These are phyloP conservation scores for Alternaria sp. DNA, from an alignment of 2,329 filamentous ascomycete genomes.

Conservation along the genomic window DNA sequence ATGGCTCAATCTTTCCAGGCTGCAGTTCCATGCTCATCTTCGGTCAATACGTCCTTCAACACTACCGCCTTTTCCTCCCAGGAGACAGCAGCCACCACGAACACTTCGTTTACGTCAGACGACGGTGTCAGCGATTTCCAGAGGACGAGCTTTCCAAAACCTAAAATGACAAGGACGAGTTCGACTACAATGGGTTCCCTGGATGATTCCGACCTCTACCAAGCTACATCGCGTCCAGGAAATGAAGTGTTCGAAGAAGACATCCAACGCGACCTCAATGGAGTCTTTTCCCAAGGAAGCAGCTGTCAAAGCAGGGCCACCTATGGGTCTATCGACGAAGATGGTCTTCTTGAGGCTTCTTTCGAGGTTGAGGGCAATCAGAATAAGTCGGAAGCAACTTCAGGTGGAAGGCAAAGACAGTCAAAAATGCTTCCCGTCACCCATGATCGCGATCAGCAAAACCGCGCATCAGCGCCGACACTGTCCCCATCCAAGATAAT, in stretches of 20 bases:
- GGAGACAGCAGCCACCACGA: conserved; percentile 28
- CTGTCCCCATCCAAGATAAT: no score
- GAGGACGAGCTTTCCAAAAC: background rate
- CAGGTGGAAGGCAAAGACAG: background rate
- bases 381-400: background rate
- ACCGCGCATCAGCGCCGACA: background rate
- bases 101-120: conserved; percentile 39
- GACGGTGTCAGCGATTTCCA: conserved; percentile 18
- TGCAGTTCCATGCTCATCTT: conserved; percentile 20
- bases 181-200: conserved; percentile 35
- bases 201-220: conserved; percentile 26
- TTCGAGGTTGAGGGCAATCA: conserved; percentile 23
- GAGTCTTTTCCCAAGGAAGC: conserved; percentile 22
- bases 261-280: conserved; percentile 10
- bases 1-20: conserved; percentile 35
- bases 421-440: background rate
- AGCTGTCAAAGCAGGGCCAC: conserved; percentile 33
- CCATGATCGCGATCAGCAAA: background rate
- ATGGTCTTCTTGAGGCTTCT: conserved; percentile 25
- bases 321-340: conserved; percentile 41
- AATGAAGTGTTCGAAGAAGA: conserved; percentile 11
- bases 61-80: conserved; percentile 37
- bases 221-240: conserved; percentile 17
- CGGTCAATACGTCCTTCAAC: conserved; percentile 37
- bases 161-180: conserved; percentile 25